Conservation (phyloP, 2,329 filamentous ascomycete genomes). For the Cercospora berteroae region DNA sequence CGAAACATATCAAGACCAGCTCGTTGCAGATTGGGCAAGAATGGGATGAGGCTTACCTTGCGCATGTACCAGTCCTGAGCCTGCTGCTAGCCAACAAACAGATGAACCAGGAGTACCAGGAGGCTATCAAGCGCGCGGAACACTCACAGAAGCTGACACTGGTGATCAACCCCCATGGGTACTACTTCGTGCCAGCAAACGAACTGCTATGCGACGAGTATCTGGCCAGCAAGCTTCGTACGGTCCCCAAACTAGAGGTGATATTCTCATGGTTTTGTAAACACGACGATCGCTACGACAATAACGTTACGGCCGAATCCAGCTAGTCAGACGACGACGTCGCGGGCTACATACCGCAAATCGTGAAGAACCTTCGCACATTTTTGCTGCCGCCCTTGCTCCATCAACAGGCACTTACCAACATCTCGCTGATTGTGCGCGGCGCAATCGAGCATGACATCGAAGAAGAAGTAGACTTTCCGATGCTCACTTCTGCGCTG, state of each 20-base stretch:
- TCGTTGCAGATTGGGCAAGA: neutral
- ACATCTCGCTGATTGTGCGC: neutral
- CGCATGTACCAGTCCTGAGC: neutral
- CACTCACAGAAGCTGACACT: neutral
- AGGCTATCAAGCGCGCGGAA: neutral
- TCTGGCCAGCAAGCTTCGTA: neutral
- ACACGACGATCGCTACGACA: neutral
- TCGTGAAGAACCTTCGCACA: neutral
- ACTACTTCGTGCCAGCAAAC: neutral
- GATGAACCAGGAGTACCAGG: neutral
- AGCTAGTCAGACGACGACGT: neutral
- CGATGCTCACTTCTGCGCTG: neutral
- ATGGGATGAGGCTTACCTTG: neutral
- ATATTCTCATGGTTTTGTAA: neutral
- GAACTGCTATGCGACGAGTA: neutral
- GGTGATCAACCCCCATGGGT: neutral
- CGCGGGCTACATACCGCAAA: neutral
- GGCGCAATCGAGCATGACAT: neutral
- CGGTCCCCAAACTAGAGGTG: neutral
- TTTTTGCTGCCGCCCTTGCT: neutral
- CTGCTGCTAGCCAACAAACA: neutral
- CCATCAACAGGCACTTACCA: neutral
- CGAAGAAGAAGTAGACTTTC: neutral
- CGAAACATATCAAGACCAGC: neutral
- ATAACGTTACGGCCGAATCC: neutral